Percentiles rank a stretch among this genome's conserved stretches.
Conservation (phyloP, 345 rosid species). For the sweet orange (Citrus sinensis) region DNA sequence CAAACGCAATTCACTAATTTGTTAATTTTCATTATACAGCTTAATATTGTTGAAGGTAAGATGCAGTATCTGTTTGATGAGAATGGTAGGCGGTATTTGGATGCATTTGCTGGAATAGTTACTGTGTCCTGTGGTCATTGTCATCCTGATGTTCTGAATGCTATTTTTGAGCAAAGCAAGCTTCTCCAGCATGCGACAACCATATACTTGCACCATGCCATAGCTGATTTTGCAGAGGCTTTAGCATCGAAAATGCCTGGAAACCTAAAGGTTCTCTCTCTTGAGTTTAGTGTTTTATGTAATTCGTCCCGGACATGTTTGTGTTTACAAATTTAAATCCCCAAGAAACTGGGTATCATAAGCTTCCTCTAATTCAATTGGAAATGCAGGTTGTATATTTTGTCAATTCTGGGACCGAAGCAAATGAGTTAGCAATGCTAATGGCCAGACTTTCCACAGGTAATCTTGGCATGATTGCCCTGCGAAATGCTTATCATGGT, state of each 20-base stretch:
- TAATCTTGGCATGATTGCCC: constrained; percentile 81
- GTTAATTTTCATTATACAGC: constrained; percentile 26
- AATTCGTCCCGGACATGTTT: background rate
- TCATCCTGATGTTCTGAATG: constrained; percentile 75
- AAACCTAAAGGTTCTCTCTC: constrained; percentile 59
- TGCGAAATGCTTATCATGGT: constrained; percentile 96
- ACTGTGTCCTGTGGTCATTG: constrained; percentile 95
- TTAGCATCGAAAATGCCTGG: constrained; percentile 91
- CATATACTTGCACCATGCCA: constrained; percentile 79
- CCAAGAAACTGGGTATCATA: background rate
- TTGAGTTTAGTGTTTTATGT: background rate
- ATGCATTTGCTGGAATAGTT: constrained; percentile 91
- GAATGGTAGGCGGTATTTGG: constrained; percentile 67
- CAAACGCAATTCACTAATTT: background rate
- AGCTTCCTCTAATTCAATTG: constrained; percentile 7
- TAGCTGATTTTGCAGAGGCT: constrained; percentile 87
- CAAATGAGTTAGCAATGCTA: constrained; percentile 90
- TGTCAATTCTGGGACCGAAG: constrained; percentile 92
- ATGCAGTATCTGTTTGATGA: constrained; percentile 97
- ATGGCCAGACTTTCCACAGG: constrained; percentile 90
- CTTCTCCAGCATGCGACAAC: constrained; percentile 91
- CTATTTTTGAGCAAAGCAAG: constrained; percentile 72
- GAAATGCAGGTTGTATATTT: constrained; percentile 80
- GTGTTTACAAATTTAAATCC: background rate
- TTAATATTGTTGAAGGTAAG: constrained; percentile 95